Evolutionary conservation across 257 asterid species (phyloP).

Genomic region (Cordia subcordata): DNA sequence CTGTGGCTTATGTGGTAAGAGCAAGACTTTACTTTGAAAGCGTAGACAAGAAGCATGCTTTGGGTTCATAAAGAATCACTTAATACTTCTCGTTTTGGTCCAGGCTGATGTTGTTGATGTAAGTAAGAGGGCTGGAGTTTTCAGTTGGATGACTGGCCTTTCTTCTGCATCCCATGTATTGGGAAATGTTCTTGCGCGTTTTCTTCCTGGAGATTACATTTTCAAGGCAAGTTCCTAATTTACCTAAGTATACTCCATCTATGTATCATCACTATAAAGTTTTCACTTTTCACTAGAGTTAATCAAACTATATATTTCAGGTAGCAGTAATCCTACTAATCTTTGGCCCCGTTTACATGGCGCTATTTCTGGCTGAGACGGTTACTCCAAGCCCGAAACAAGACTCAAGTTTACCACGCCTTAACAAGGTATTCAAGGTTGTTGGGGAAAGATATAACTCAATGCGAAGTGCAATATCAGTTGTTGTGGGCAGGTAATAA

Average conservation of each 20-base stretch:
- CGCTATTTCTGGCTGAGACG: slow-evolving; percentile 66
- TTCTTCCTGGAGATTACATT: slow-evolving; percentile 66
- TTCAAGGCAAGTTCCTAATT: slow-evolving; percentile 47
- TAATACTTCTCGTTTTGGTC: neutral
- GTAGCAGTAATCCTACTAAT: slow-evolving; percentile 67
- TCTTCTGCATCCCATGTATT: slow-evolving; percentile 86
- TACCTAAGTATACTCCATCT: slow-evolving; percentile 1
- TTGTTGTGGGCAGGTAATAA: slow-evolving; percentile 67
- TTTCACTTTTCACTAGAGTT: neutral
- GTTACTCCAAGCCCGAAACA: slow-evolving; percentile 34
- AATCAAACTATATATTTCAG: slow-evolving; percentile 35
- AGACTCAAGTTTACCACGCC: slow-evolving; percentile 25
- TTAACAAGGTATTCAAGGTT: slow-evolving; percentile 46
- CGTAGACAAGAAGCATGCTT: neutral
- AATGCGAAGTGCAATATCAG: slow-evolving; percentile 58
- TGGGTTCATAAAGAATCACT: slow-evolving; percentile 3
- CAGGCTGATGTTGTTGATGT: slow-evolving; percentile 85
- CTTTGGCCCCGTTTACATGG: slow-evolving; percentile 64
- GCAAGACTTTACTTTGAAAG: slow-evolving; percentile 8
- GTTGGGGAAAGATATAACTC: slow-evolving; percentile 56
- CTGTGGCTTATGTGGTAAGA: slow-evolving; percentile 88
- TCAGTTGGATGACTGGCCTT: slow-evolving; percentile 88
- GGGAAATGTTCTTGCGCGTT: slow-evolving; percentile 79
- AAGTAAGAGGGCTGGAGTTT: slow-evolving; percentile 62
- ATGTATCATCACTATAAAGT: slow-evolving; percentile 1